A percentile compares a stretch with the other conserved stretches of the same genome.
These are phyloP conservation scores for Rhodotorula mucilaginosa DNA, from an alignment of 1,284 basidiomycete genomes.

Conservation along the genomic window DNA sequence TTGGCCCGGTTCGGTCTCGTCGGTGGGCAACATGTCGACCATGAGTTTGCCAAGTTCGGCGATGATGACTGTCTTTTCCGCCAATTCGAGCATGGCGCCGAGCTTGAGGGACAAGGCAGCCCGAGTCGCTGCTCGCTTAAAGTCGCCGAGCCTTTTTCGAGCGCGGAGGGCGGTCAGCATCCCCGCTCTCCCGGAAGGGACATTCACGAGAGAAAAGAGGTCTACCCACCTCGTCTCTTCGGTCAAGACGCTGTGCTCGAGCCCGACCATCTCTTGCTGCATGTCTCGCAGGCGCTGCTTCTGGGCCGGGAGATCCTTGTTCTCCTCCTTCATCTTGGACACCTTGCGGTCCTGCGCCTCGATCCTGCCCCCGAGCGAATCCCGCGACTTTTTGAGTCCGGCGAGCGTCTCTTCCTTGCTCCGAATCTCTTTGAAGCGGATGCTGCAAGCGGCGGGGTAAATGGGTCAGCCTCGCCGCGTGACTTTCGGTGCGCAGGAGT, in stretches of 20 bases:
- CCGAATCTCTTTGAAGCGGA: constrained; percentile 45
- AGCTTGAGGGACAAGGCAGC: constrained; percentile 39
- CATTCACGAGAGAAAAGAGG: no score
- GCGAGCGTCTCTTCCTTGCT: constrained; percentile 44
- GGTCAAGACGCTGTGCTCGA: constrained; percentile 44
- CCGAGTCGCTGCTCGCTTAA: constrained; percentile 31
- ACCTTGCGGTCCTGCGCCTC: constrained; percentile 44
- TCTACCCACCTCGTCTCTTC: constrained; percentile 42
- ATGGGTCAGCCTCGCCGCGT: background rate
- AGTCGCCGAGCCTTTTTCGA: constrained; percentile 33
- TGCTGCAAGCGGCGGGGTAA: constrained; percentile 6
- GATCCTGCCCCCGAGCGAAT: constrained; percentile 42
- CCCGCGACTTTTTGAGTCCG: constrained; percentile 41
- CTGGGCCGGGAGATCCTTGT: constrained; percentile 44
- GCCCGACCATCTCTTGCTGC: constrained; percentile 44
- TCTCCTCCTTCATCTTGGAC: constrained; percentile 46
- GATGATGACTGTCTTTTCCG: constrained; percentile 46
- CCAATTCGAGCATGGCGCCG: constrained; percentile 45
- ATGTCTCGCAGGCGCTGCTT: constrained; percentile 41
- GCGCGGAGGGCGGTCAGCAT: background rate
- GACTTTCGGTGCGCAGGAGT: background rate
- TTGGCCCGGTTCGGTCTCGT: constrained; percentile 41
- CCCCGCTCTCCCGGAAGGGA: no score
- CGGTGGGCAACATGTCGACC: constrained; percentile 43
- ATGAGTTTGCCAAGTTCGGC: constrained; percentile 46